Base-by-base conservation (phyloP, 1,284 basidiomycete species). In the Coniferiporia sulphurascens region DNA sequence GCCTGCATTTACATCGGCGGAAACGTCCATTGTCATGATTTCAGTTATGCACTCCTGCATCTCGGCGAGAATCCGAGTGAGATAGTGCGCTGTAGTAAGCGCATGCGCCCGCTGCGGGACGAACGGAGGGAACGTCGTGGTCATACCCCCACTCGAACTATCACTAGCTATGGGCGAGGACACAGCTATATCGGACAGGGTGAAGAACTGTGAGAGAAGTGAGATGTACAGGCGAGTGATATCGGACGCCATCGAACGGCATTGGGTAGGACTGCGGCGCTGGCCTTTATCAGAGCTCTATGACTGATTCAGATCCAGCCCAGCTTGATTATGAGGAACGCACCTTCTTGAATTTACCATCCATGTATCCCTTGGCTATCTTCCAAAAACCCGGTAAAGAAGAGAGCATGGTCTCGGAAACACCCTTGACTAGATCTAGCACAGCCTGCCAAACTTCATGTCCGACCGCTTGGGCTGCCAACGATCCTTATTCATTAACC, bases 341-440 rank as follows among this genome's bases (percentile, higher is more conserved):
- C 9, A 93, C 93, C 79, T 87, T 91, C 70, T 86, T 88, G 71
- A 91, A 94, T 71, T 89, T 92, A 3, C 95, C 95, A 48, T 97
- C 94, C 72, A 95, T 86, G 70, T 95, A 96, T 13, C 84, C 86
- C 72, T 87, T 93, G 0, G 91, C 89, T 48, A 99, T 91, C 66
- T 87, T 87, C 94, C 95, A 98, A 73, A 98, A 98, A 65, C 84
- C 93, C 2, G 95, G 94, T 49, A 99, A 78, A 1, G 87, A 83
- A 19, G 82, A 75, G 17, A 90, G 70, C 74, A 90, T 80, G 27
- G 77, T 78, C 69, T 91, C 89, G 1, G 87, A 89, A 27, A 89
- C 68, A 61, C 76, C 82, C 73, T 90, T 91, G 52, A 87, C 79
- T 77, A 89, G 77, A 51, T 87, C 83, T 49, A 86, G 78, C 41